phyloP scores from a whole-genome alignment of 2,329 filamentous ascomycete genomes.

The Podosphaera fusca region DNA sequence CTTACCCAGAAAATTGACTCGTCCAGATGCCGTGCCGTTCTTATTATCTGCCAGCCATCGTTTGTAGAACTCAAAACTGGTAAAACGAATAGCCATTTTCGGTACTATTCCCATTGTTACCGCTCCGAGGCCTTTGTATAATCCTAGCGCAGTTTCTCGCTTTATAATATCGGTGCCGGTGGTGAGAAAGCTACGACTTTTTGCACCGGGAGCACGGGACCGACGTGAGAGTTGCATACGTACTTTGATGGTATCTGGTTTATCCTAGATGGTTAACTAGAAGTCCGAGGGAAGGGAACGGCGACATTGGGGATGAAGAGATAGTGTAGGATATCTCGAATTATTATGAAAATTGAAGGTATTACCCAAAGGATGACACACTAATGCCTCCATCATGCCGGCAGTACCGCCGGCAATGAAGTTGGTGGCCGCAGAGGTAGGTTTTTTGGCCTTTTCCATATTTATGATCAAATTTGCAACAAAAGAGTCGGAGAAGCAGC shows the following conservation, averaged over 20 bases:
- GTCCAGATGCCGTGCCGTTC: conserved; percentile 43
- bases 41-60: conserved; percentile 46
- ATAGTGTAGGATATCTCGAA: conserved; percentile 1
- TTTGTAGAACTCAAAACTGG: conserved; percentile 92
- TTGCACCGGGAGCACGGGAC: conserved; percentile 55
- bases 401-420: conserved; percentile 88
- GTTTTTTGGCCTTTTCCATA: conserved; percentile 33
- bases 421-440: conserved; percentile 70
- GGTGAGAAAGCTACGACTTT: conserved; percentile 65
- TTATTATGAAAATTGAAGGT: neutral
- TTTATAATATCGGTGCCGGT: conserved; percentile 74
- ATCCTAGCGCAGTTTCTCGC: conserved; percentile 71
- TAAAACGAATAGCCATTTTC: conserved; percentile 99
- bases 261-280: neutral
- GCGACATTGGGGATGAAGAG: conserved; percentile 1
- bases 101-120: conserved; percentile 91
- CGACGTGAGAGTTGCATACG: conserved; percentile 94
- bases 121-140: conserved; percentile 97
- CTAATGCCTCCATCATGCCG: conserved; percentile 98
- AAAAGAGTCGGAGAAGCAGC: neutral
- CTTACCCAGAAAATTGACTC: conserved; percentile 47
- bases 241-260: conserved; percentile 81
- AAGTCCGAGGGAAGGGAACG: conserved; percentile 5
- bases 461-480: neutral
- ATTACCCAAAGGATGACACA: conserved; percentile 71